Base-by-base conservation (phyloP, 2,329 filamentous ascomycete genomes). In the Harringtonia lauricola region DNA sequence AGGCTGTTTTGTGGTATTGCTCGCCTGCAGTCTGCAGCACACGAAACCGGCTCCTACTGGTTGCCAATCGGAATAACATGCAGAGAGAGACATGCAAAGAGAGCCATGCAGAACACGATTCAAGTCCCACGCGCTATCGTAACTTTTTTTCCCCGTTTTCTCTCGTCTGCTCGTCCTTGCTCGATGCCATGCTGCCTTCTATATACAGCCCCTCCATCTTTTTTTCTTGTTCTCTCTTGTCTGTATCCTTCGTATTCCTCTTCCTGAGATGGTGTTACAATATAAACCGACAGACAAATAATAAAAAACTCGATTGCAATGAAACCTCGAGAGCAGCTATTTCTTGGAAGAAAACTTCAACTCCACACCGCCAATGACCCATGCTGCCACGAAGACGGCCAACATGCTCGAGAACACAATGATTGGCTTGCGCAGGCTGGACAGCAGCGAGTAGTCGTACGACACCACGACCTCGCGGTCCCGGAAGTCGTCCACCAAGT, bases 401-500 rank as follows among this genome's bases (percentile, higher is more conserved):
- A 94, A 59, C 49, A 84, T 65, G 54, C 83, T 87, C 28, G 69
- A 67, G 51, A 92, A 86, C 47, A 96, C 76, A 21, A 90, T 78
- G 18, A 94, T 52, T 1, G 92, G 92, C 69, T 98, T 98, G 56
- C 88, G 79, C 55, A 95, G 75, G 33, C 76, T 78, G 24, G 86
- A 83, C 3, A 72, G 59, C 52, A 83, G 71, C 2, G 89, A 77
- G 58, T 92, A 86, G 50, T 95, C 85, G 62, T 98, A 98, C 2
- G 84, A 83, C 42, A 96, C 83, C 54, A 95, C 69, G 19, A 96
- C 63, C 51, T 92, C 81, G 28, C 85, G 80, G 56, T 89, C 87
- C 43, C 89, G 76, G 57, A 89, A 78, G 53, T 96, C 92, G 54
- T 98, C 92, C 1, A 94, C 86, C 42, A 96, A 68, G 61, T 95